Conservation (phyloP, 805 yeast genomes). For the Huiozyma naganishii region DNA sequence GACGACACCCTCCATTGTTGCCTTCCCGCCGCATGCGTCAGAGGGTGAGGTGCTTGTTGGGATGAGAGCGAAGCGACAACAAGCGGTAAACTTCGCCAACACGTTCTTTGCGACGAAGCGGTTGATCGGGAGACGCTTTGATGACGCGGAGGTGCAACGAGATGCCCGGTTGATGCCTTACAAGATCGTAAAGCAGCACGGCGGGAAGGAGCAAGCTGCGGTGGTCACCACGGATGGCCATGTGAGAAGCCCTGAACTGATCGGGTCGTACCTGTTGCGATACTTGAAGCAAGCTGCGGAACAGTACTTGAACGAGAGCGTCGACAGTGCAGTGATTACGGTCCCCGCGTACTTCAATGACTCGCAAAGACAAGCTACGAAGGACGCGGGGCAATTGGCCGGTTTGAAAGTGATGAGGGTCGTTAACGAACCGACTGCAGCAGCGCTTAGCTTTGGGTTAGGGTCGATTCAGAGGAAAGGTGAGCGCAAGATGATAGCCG, state of each 20-base stretch:
- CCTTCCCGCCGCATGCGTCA: constrained; percentile 34
- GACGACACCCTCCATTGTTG: constrained; percentile 74
- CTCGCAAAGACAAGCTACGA: constrained; percentile 76
- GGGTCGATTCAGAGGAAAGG: constrained; percentile 33
- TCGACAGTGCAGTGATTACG: constrained; percentile 68
- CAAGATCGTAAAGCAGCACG: constrained; percentile 36
- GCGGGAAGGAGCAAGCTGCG: constrained; percentile 59
- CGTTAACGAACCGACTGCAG: constrained; percentile 78
- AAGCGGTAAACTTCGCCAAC: constrained; percentile 61
- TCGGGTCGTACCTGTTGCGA: constrained; percentile 52
- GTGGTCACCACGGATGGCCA: constrained; percentile 35
- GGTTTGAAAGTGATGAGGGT: constrained; percentile 69
- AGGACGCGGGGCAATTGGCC: constrained; percentile 64
- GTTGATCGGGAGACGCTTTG: constrained; percentile 61
- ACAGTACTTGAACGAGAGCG: constrained; percentile 38
- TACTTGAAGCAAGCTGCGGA: constrained; percentile 62
- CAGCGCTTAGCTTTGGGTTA: constrained; percentile 73
- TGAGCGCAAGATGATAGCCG: constrained; percentile 32
- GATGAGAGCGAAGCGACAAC: constrained; percentile 65
- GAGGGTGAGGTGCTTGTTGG: constrained; percentile 41
- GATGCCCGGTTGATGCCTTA: constrained; percentile 57
- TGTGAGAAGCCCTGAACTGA: constrained; percentile 56
- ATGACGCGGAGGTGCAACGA: constrained; percentile 58
- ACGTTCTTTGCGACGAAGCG: constrained; percentile 78
- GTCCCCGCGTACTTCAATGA: constrained; percentile 82